Percentiles rank a stretch among this genome's conserved stretches.
These are phyloP conservation scores for Globisporangium apiculatum DNA, from an alignment of 352 stramenopile genomes.

Conservation along the genomic window DNA sequence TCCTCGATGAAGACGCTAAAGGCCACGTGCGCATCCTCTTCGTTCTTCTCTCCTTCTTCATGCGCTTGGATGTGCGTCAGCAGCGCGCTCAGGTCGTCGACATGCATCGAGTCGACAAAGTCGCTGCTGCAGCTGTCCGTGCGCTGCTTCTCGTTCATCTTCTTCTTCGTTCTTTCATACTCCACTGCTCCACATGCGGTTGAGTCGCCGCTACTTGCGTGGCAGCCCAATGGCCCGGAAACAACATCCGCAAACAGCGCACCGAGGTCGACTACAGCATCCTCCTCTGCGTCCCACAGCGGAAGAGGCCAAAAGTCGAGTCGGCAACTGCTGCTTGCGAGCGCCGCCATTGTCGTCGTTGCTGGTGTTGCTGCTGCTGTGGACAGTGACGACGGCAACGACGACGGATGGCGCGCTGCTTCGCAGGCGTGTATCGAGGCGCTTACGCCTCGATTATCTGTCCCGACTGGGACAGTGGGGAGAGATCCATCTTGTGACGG, in stretches of 20 bases:
- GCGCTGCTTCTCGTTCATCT: slow-evolving; percentile 14
- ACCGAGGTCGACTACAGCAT: background rate
- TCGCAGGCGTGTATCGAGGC: slow-evolving; percentile 16
- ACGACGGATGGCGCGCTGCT: slow-evolving; percentile 1
- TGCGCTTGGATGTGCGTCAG: slow-evolving; percentile 47
- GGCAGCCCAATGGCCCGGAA: slow-evolving; percentile 4
- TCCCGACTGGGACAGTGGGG: slow-evolving; percentile 12
- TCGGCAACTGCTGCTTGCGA: slow-evolving; percentile 2
- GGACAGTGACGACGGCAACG: too few relatives aligned
- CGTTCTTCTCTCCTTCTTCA: slow-evolving; percentile 10
- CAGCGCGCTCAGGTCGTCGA: slow-evolving; percentile 48
- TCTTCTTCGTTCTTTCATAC: slow-evolving; percentile 12
- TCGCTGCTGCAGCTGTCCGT: slow-evolving; percentile 5
- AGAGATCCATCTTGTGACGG: slow-evolving; percentile 9
- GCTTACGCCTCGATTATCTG: slow-evolving; percentile 23
- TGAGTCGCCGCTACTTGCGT: slow-evolving; percentile 4
- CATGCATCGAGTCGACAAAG: slow-evolving; percentile 31
- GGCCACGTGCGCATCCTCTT: slow-evolving; percentile 15
- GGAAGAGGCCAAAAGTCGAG: background rate
- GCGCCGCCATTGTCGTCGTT: background rate
- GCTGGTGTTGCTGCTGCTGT: too few relatives aligned
- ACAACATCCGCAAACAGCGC: slow-evolving; percentile 2
- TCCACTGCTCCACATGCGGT: slow-evolving; percentile 6
- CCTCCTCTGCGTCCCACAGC: slow-evolving; percentile 4
- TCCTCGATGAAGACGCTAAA: slow-evolving; percentile 44